phyloP scores from a whole-genome alignment of 805 yeast species.

The Zygosaccharomyces bisporus region DNA sequence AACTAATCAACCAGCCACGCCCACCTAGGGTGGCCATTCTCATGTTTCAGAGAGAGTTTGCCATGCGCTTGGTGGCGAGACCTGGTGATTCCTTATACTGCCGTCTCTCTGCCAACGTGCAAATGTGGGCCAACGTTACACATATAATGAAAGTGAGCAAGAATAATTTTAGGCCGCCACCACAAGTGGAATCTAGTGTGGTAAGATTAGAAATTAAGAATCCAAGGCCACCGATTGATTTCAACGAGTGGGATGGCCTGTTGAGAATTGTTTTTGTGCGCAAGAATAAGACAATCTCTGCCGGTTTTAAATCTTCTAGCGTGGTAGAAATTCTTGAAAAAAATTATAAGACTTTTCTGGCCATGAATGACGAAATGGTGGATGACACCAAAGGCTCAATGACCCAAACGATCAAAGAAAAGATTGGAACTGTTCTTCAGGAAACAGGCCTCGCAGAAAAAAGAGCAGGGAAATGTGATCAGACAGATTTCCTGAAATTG shows the following conservation, averaged over 20 bases:
- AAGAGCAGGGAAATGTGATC: constrained; percentile 93
- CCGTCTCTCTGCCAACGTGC: constrained; percentile 92
- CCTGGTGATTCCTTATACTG: constrained; percentile 96
- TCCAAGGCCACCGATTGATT: constrained; percentile 93
- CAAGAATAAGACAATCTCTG: constrained; percentile 87
- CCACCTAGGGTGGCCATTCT: constrained; percentile 94
- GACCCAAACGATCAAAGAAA: constrained; percentile 52
- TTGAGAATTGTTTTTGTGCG: constrained; percentile 88
- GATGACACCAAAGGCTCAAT: constrained; percentile 43
- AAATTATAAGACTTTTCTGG: constrained; percentile 77
- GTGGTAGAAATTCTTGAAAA: constrained; percentile 78
- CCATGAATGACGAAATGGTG: constrained; percentile 44
- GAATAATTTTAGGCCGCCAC: constrained; percentile 96
- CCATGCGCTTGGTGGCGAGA: constrained; percentile 84
- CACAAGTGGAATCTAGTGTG: constrained; percentile 95
- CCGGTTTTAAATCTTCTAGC: constrained; percentile 83
- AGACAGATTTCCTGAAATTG: constrained; percentile 83
- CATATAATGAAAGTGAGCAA: constrained; percentile 98
- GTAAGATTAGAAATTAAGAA: constrained; percentile 87
- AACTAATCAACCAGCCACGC: constrained; percentile 79
- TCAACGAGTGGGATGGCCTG: constrained; percentile 95
- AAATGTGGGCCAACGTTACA: constrained; percentile 99
- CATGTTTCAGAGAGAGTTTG: constrained; percentile 98
- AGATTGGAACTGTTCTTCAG: constrained; percentile 66
- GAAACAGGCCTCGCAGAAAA: constrained; percentile 80